Percentiles rank a stretch among this genome's conserved stretches.
phyloP scores from a whole-genome alignment of 257 asterid genomes.

The Forsythia suspensa region DNA sequence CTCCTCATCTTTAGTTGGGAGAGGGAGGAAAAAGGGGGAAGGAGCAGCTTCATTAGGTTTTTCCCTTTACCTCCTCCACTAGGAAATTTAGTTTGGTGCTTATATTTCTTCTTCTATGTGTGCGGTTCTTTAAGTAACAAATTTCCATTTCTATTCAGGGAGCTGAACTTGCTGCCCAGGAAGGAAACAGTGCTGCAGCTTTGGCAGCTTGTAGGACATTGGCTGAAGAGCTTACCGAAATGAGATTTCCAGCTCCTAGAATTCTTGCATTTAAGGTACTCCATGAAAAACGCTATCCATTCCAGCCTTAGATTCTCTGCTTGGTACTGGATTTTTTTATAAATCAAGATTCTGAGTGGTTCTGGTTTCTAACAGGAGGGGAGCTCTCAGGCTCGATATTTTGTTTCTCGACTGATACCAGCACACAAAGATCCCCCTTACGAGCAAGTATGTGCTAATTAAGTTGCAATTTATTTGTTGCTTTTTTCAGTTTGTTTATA shows the following conservation, averaged over 20 bases:
- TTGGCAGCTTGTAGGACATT: conserved; percentile 96
- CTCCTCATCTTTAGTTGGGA: conserved; percentile 1
- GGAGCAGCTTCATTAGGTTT: not conserved
- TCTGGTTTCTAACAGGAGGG: conserved; percentile 73
- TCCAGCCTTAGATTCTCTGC: not conserved
- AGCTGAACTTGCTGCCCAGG: conserved; percentile 85
- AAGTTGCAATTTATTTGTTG: conserved; percentile 1
- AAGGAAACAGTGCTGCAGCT: conserved; percentile 92
- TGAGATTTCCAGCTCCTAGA: conserved; percentile 97
- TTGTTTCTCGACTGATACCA: conserved; percentile 88
- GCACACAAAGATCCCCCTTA: conserved; percentile 98
- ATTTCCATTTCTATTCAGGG: conserved; percentile 55
- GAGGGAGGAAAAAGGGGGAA: not conserved
- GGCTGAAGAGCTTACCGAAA: conserved; percentile 96
- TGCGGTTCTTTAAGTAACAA: not conserved
- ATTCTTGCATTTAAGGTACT: conserved; percentile 94
- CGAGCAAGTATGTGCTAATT: conserved; percentile 63
- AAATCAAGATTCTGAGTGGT: conserved; percentile 8
- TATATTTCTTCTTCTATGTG: not conserved
- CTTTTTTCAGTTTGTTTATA: not conserved
- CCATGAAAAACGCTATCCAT: conserved; percentile 1
- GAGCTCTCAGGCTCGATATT: conserved; percentile 97
- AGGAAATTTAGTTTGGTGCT: conserved; percentile 5
- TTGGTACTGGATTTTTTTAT: not conserved
- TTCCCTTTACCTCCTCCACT: conserved; percentile 3